Percentiles rank a stretch among this genome's conserved stretches.
Evolutionary conservation across 495 filamentous ascomycete species (phyloP).

Genomic region (Penicillium cataractarum): DNA sequence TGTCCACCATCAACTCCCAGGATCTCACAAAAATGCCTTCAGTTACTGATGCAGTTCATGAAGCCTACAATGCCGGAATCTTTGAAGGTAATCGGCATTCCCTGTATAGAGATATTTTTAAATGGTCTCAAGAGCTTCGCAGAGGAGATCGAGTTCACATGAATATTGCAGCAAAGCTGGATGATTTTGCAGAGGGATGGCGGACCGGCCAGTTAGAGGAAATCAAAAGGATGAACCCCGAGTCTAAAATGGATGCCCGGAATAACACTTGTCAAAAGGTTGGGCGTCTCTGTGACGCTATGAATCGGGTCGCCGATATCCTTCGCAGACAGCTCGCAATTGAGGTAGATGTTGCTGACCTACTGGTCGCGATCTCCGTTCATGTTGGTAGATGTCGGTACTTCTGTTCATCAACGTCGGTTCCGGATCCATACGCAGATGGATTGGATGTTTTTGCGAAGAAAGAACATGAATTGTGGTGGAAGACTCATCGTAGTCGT

Average conservation of each 20-base stretch:
- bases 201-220: neutral
- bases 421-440: slow-evolving; percentile 1
- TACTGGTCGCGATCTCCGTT: neutral
- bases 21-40: neutral
- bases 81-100: slow-evolving; percentile 2
- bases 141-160: neutral
- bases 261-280: neutral
- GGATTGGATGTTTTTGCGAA: slow-evolving; percentile 1
- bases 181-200: slow-evolving; percentile 1
- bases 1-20: neutral
- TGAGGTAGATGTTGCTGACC: neutral
- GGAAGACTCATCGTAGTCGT: neutral
- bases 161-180: neutral
- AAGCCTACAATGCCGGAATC: neutral
- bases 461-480: neutral
- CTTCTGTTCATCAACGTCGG: neutral
- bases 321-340: neutral
- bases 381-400: slow-evolving; percentile 4
- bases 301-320: neutral
- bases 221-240: neutral
- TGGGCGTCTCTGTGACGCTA: neutral
- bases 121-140: slow-evolving; percentile 2
- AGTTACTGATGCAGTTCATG: neutral
- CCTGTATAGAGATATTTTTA: neutral
- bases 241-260: neutral